phyloP scores from a whole-genome alignment of 805 yeast genomes.

The Yarrowia yakushimensis region DNA sequence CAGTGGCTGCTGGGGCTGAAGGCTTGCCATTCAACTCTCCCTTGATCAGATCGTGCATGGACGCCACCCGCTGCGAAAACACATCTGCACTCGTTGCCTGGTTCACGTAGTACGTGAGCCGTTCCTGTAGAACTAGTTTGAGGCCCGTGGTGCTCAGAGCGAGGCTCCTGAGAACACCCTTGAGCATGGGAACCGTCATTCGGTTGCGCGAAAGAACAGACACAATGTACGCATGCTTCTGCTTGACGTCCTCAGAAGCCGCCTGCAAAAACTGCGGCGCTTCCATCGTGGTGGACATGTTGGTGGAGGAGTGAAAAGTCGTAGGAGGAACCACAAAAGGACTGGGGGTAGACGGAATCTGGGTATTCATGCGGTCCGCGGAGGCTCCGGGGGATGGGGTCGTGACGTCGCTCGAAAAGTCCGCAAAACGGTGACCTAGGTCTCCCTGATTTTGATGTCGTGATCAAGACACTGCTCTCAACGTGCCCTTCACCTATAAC shows the following conservation, averaged over 20 bases:
- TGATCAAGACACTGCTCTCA: no score
- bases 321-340: conserved; percentile 8
- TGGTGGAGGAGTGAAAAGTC: background rate
- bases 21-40: background rate
- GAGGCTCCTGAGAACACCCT: conserved; percentile 36
- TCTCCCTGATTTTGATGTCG: no score
- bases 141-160: conserved; percentile 53
- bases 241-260: background rate
- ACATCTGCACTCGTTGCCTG: background rate
- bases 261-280: background rate
- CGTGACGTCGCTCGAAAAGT: background rate
- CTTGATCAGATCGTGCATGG: background rate
- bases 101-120: conserved; percentile 47
- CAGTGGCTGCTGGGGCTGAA: background rate
- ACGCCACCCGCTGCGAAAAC: background rate
- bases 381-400: background rate
- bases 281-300: background rate
- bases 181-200: conserved; percentile 37
- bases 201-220: background rate
- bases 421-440: background rate
- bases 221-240: background rate
- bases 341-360: background rate
- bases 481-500: no score
- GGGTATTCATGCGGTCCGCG: background rate
- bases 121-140: conserved; percentile 57